Conservation (phyloP, 2,329 filamentous ascomycete genomes). For the Cercospora sp. region DNA sequence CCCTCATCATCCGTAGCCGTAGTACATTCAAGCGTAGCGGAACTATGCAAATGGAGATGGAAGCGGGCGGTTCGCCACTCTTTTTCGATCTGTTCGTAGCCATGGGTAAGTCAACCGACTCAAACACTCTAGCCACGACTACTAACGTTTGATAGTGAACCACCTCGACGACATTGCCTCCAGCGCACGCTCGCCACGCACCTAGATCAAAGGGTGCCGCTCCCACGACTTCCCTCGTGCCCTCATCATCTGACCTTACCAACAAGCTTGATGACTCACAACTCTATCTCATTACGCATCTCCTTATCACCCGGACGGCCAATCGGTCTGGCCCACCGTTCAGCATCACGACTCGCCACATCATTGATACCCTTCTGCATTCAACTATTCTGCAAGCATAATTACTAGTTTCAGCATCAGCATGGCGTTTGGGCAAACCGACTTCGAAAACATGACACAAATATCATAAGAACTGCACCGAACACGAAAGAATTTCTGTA, state of each 20-base stretch:
- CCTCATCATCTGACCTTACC: neutral
- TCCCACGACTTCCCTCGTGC: neutral
- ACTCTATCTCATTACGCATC: constrained; percentile 2
- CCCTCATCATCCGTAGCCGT: constrained; percentile 84
- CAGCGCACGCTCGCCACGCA: constrained; percentile 30
- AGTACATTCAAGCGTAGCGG: constrained; percentile 89
- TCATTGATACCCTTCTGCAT: constrained; percentile 7
- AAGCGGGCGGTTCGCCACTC: constrained; percentile 71
- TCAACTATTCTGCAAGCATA: neutral
- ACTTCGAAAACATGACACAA: neutral
- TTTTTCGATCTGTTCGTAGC: constrained; percentile 96
- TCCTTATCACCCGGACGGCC: neutral
- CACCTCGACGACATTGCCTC: constrained; percentile 35
- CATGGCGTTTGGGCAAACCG: neutral
- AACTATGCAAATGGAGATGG: constrained; percentile 96
- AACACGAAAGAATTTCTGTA: neutral
- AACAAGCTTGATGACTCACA: neutral
- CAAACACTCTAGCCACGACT: neutral
- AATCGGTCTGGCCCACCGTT: neutral
- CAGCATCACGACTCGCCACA: neutral
- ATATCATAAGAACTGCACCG: neutral
- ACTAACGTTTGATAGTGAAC: constrained; percentile 11
- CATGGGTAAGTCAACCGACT: constrained; percentile 59
- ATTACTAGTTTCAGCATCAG: neutral
- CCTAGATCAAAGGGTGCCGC: constrained; percentile 5